Evolutionary conservation across 2,329 filamentous ascomycete genomes (phyloP), one percentile per base, ranked within the genome.

Genomic region (Teratosphaeria destructans): DNA sequence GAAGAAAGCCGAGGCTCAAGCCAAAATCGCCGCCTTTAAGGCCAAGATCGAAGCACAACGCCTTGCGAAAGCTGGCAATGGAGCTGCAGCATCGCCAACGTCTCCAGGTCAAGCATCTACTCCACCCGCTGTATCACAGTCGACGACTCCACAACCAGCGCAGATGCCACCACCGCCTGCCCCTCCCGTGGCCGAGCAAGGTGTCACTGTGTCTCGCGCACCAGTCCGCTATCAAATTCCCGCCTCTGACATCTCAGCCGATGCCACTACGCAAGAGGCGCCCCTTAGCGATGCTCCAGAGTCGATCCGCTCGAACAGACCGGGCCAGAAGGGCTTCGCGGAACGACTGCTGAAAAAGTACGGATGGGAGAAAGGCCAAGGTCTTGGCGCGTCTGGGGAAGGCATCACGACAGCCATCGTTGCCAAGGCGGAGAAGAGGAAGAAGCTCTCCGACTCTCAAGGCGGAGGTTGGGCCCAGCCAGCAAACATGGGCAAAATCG

Each of bases 321-420:
- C 91, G 0, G 90, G 90, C 16, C 89, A 95, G 73, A 83, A 85
- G 64, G 89, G 87, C 57, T 96, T 96, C 73, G 94, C 90, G 0
- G 84, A 91, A 65, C 87, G 91, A 37, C 82, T 97, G 59, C 90
- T 99, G 85, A 83, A 85, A 62, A 97, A 96, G 72, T 94, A 96
- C 75, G 94, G 94, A 59, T 97, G 92, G 89, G 87, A 85, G 39
- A 87, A 92, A 69, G 94, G 94, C 27, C 82, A 87, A 63, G 94
- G 94, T 23, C 83, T 99, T 3, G 94, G 94, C 65, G 91, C 90
- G 16, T 83, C 86, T 63, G 85, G 85, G 35, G 85, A 85, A 27
- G 94, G 94, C 62, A 96, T 99, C 67, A 81, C 90, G 58, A 89
- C 91, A 26, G 89, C 92, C 4, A 78, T 99, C 3, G 85, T 85